Percentiles rank a stretch among this genome's conserved stretches.
Conservation (phyloP, 176 grass and related monocot species). For the Bothriochloa decipiens region DNA sequence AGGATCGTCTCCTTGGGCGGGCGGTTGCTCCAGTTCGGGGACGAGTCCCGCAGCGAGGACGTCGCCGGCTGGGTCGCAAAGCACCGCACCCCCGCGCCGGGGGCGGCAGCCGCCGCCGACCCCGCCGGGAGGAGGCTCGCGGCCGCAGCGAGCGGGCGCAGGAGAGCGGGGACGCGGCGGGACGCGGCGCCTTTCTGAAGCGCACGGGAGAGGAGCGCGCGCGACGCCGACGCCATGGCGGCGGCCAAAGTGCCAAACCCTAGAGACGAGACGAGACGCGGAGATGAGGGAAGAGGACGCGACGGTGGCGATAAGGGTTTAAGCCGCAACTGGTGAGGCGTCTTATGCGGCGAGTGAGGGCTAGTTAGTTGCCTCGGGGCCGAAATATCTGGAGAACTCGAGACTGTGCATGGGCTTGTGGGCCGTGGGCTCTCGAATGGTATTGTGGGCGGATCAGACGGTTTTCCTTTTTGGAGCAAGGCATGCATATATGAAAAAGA, state of each 20-base stretch:
- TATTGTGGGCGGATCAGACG: not conserved
- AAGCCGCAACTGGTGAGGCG: not conserved
- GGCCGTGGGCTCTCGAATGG: not conserved
- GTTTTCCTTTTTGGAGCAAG: not conserved
- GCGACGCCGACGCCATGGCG: conserved; percentile 39
- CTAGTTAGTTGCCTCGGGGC: not conserved
- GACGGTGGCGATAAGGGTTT: not conserved
- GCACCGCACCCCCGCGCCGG: not conserved
- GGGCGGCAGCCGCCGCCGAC: not conserved
- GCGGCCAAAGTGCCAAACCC: not conserved
- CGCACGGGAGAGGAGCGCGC: conserved; percentile 21
- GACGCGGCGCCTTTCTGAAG: not conserved
- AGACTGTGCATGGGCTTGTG: not conserved
- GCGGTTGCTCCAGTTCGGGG: conserved; percentile 77
- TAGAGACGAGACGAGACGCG: not conserved
- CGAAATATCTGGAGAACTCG: not conserved
- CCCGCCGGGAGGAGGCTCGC: conserved; percentile 3
- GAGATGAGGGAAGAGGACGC: not conserved
- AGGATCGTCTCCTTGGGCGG: conserved; percentile 88
- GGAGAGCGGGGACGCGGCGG: not conserved
- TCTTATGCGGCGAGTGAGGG: not conserved
- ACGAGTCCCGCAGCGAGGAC: conserved; percentile 71
- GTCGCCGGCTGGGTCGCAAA: conserved; percentile 63
- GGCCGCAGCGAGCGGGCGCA: conserved; percentile 34
- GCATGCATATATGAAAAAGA: not conserved